Percentiles rank a stretch among this genome's conserved stretches.
phyloP scores from a whole-genome alignment of 1,284 basidiomycete species.

The Pseudozyma thailandica region DNA sequence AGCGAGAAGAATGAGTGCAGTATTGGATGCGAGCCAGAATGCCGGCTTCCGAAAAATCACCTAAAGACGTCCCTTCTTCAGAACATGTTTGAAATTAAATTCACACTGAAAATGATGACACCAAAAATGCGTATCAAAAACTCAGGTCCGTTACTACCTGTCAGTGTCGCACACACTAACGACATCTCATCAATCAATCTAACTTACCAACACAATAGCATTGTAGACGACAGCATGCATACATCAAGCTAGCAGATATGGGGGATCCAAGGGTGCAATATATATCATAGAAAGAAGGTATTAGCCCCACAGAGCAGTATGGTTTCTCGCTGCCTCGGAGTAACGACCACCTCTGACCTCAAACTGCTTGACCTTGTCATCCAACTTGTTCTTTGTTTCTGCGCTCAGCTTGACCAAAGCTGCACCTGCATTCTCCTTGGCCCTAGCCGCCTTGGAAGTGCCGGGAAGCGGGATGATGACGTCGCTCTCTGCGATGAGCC shows the following conservation, averaged over 20 bases:
- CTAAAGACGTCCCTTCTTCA: too few species aligned
- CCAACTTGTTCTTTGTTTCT: constrained; percentile 57
- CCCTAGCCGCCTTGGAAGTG: constrained; percentile 64
- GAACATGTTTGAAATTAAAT: too few species aligned
- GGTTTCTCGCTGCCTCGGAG: constrained; percentile 22
- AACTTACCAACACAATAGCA: neutral
- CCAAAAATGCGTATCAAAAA: too few species aligned
- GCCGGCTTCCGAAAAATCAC: constrained; percentile 4
- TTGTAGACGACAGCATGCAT: neutral
- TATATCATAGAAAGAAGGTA: neutral
- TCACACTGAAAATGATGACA: too few species aligned
- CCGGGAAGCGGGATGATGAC: constrained; percentile 73
- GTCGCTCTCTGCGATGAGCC: constrained; percentile 72
- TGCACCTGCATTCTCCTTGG: constrained; percentile 62
- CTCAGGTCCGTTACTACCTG: too few species aligned
- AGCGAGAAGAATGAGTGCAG: neutral
- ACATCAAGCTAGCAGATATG: neutral
- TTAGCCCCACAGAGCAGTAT: constrained; percentile 29
- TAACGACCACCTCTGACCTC: constrained; percentile 38
- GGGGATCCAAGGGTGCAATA: neutral
- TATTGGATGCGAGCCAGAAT: neutral
- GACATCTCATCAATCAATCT: too few species aligned
- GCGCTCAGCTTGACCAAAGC: constrained; percentile 48
- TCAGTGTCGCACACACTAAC: too few species aligned
- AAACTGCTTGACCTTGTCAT: constrained; percentile 31